Evolutionary conservation across 1,284 basidiomycete species (phyloP).

Genomic region (Sanghuangporus weigelae): DNA sequence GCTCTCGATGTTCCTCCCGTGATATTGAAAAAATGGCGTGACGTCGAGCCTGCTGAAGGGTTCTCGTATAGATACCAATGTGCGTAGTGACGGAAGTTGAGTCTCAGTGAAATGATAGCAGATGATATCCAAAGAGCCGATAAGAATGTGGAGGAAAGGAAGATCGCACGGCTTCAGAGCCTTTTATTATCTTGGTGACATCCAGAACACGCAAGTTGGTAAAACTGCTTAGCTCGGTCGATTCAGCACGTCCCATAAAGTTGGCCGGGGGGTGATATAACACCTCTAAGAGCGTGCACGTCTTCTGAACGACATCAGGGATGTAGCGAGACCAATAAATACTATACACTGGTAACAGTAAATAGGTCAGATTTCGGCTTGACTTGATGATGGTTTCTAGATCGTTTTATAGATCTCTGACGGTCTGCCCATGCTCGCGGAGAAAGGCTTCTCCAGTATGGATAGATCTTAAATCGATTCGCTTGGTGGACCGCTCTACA

Average conservation of each 20-base stretch:
- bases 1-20: not conserved
- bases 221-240: not conserved
- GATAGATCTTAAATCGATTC: too few species aligned
- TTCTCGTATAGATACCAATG: not conserved
- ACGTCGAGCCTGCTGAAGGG: not conserved
- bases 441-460: too few species aligned
- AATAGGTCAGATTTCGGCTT: not conserved
- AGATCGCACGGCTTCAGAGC: not conserved
- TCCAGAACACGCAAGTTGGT: not conserved
- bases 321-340: not conserved
- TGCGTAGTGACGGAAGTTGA: not conserved
- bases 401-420: not conserved
- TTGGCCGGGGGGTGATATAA: not conserved
- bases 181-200: not conserved
- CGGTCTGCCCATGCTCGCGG: too few species aligned
- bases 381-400: not conserved
- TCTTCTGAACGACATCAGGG: not conserved
- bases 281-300: not conserved
- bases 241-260: not conserved
- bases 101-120: not conserved
- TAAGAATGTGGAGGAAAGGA: constrained; percentile 3
- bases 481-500: not conserved
- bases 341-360: not conserved
- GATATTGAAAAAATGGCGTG: not conserved
- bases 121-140: not conserved